Percentiles rank a stretch among this genome's conserved stretches.
Conservation (phyloP, 192 early-diverging fungal genomes). For the Coemansia erecta region DNA sequence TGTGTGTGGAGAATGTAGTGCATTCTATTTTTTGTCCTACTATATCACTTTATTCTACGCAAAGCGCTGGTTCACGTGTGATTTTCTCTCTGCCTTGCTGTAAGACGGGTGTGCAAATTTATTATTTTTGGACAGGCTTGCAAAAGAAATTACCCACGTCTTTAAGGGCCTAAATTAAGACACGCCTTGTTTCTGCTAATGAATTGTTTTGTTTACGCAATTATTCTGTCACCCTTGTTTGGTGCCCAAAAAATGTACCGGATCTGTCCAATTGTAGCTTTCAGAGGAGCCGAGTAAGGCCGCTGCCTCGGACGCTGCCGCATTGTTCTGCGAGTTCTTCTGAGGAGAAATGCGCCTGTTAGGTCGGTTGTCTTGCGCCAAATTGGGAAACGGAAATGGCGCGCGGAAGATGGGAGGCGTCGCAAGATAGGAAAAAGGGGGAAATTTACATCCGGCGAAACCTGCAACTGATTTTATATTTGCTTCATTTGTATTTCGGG, state of each 20-base stretch:
- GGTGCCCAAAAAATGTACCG: not conserved
- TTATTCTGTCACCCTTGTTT: too few species aligned
- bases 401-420: too few species aligned
- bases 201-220: not conserved
- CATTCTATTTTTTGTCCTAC: not conserved
- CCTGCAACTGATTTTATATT: too few species aligned
- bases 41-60: not conserved
- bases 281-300: constrained; percentile 38
- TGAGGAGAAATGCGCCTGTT: not conserved
- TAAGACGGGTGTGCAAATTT: not conserved
- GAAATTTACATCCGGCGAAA: too few species aligned
- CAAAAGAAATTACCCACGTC: not conserved
- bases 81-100: not conserved
- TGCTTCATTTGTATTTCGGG: too few species aligned
- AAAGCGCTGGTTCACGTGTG: not conserved
- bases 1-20: not conserved
- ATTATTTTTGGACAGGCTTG: constrained; percentile 1
- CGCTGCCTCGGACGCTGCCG: constrained; percentile 34
- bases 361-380: too few species aligned
- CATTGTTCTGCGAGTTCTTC: constrained; percentile 42
- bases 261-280: constrained; percentile 26
- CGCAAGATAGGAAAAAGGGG: too few species aligned
- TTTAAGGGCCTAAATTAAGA: not conserved
- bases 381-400: too few species aligned
- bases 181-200: not conserved